phyloP scores from a whole-genome alignment of 768 basidiomycete species.

The Lactarius evosmus region DNA sequence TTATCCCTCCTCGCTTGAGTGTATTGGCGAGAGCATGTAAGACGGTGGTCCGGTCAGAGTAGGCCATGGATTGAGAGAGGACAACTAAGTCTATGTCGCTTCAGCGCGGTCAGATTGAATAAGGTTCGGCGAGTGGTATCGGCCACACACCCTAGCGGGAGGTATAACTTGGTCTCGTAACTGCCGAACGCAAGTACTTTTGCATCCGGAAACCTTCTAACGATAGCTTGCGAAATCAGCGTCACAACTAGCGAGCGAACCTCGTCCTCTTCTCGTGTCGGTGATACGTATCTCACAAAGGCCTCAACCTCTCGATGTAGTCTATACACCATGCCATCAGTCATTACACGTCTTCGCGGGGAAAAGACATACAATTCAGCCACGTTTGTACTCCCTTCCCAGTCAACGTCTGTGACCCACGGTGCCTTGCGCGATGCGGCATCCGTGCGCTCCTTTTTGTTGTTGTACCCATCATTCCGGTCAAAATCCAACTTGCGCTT shows the following conservation, averaged over 20 bases:
- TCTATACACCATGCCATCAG: conserved; percentile 41
- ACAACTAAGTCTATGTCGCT: conserved; percentile 97
- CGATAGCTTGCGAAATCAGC: conserved; percentile 64
- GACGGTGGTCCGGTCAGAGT: conserved; percentile 61
- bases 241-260: conserved; percentile 69
- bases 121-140: not conserved
- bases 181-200: conserved; percentile 85
- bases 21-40: conserved; percentile 76
- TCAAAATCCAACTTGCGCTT: conserved; percentile 53
- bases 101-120: conserved; percentile 16
- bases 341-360: conserved; percentile 9
- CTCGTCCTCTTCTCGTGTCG: conserved; percentile 82
- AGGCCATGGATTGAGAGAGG: conserved; percentile 71
- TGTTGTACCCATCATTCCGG: conserved; percentile 48
- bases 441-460: conserved; percentile 51
- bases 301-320: conserved; percentile 83
- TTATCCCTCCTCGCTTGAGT: conserved; percentile 70
- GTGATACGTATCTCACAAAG: conserved; percentile 84
- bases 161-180: conserved; percentile 89
- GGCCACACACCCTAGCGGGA: conserved; percentile 77
- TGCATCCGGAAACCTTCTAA: conserved; percentile 71
- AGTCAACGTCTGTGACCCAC: conserved; percentile 70
- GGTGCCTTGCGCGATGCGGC: conserved; percentile 51
- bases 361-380: conserved; percentile 69
- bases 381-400: conserved; percentile 71